Conservation (phyloP, 257 asterid species). For the Ehretia macrophylla region DNA sequence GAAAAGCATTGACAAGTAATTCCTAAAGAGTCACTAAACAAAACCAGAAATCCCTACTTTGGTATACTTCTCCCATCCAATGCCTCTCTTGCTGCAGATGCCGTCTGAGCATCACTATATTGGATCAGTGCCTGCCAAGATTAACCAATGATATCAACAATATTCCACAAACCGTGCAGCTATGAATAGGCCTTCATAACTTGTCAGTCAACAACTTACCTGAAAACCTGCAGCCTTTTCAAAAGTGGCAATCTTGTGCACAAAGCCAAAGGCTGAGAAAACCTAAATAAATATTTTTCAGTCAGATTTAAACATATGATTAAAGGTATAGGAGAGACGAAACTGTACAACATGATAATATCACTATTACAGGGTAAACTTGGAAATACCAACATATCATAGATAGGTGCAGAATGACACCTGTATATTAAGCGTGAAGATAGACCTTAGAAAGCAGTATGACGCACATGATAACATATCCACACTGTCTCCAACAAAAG, state of each 20-base stretch:
- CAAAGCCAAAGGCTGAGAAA: conserved; percentile 84
- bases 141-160: conserved; percentile 17
- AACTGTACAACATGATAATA: conserved; percentile 4
- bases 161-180: conserved; percentile 3
- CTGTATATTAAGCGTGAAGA: conserved; percentile 45
- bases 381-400: conserved; percentile 7
- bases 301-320: conserved; percentile 15
- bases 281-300: conserved; percentile 37
- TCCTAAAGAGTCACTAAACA: conserved; percentile 10
- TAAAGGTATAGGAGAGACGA: conserved; percentile 1
- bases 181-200: conserved; percentile 6
- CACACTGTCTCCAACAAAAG: conserved; percentile 61
- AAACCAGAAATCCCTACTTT: conserved; percentile 38
- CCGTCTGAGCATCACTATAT: conserved; percentile 69
- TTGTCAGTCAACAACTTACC: conserved; percentile 30
- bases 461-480: conserved; percentile 52
- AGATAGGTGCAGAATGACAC: conserved; percentile 55
- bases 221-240: conserved; percentile 92
- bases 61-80: conserved; percentile 91
- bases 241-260: conserved; percentile 85
- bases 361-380: conserved; percentile 9
- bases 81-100: conserved; percentile 70
- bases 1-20: conserved; percentile 1
- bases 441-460: conserved; percentile 59
- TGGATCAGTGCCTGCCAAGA: conserved; percentile 68